These are phyloP conservation scores for Chlorella sorokiniana DNA, from an alignment of 139 green algal genomes.

Conservation along the genomic window DNA sequence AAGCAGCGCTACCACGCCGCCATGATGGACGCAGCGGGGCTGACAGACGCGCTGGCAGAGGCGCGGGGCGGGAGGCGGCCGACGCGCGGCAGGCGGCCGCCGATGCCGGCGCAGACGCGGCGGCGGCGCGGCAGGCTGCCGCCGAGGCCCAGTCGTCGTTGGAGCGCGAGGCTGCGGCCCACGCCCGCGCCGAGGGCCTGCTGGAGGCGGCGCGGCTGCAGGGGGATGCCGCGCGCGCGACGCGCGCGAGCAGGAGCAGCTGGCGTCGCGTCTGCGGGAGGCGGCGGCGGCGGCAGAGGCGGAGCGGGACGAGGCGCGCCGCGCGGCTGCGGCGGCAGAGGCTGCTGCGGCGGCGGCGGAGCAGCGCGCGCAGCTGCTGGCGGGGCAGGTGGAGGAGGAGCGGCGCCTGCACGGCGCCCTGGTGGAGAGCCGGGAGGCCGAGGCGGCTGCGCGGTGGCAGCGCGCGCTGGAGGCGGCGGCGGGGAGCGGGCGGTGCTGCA, in stretches of 20 bases:
- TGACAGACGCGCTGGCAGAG: constrained; percentile 18
- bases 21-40: constrained; percentile 28
- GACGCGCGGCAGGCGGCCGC: neutral
- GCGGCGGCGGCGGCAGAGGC: constrained; percentile 20
- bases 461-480: constrained; percentile 20
- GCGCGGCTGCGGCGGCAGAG: constrained; percentile 11
- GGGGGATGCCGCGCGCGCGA: constrained; percentile 14
- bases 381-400: constrained; percentile 12
- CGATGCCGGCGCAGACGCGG: neutral
- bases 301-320: neutral
- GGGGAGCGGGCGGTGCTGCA: constrained; percentile 22
- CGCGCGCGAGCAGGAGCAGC: neutral
- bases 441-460: constrained; percentile 5
- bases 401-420: neutral
- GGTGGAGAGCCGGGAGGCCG: constrained; percentile 8
- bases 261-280: constrained; percentile 14
- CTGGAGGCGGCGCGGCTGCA: constrained; percentile 25
- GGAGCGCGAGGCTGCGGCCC: constrained; percentile 2
- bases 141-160: constrained; percentile 4
- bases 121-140: neutral
- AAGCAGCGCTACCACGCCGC: constrained; percentile 35
- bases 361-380: constrained; percentile 7
- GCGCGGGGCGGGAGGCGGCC: neutral
- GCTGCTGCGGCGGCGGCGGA: constrained; percentile 6
- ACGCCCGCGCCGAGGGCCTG: constrained; percentile 11